phyloP scores from a whole-genome alignment of 2,329 filamentous ascomycete genomes.

The Cercospora citrullina region DNA sequence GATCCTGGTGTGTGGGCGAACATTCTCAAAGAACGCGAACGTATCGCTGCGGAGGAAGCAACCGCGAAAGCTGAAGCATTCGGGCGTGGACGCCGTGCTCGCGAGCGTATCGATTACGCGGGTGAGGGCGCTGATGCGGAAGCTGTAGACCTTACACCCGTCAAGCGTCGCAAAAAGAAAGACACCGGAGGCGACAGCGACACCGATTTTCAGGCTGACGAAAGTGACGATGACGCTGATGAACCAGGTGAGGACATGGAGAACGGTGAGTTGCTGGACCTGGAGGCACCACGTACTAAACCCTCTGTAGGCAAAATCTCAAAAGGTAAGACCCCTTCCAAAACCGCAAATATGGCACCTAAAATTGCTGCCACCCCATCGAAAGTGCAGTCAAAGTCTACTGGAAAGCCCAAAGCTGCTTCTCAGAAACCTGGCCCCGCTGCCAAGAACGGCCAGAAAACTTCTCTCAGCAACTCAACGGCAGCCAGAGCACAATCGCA shows the following conservation, averaged over 20 bases:
- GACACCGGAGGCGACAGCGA: slow-evolving; percentile 48
- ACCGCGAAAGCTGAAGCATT: slow-evolving; percentile 70
- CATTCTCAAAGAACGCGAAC: slow-evolving; percentile 81
- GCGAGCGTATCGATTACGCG: slow-evolving; percentile 56
- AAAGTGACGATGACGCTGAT: slow-evolving; percentile 39
- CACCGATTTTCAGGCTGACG: slow-evolving; percentile 52
- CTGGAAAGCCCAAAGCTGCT: neutral
- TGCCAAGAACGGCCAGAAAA: neutral
- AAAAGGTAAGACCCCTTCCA: slow-evolving; percentile 31
- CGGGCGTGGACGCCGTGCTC: slow-evolving; percentile 78
- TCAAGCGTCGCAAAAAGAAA: slow-evolving; percentile 39
- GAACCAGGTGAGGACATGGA: slow-evolving; percentile 24
- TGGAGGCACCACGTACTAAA: slow-evolving; percentile 33
- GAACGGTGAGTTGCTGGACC: slow-evolving; percentile 24
- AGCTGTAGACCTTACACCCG: slow-evolving; percentile 33
- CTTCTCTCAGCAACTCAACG: neutral
- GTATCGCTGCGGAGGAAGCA: slow-evolving; percentile 70
- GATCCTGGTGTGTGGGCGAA: slow-evolving; percentile 81
- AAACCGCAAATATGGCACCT: neutral
- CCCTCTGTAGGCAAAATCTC: slow-evolving; percentile 31
- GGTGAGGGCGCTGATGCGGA: slow-evolving; percentile 33
- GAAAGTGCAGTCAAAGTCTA: slow-evolving; percentile 5
- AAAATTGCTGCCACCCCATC: slow-evolving; percentile 1
- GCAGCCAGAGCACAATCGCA: neutral
- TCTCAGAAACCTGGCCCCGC: neutral